These are phyloP conservation scores for Sergeia podlipaevii DNA, from an alignment of 208 protist genomes.

Conservation along the genomic window DNA sequence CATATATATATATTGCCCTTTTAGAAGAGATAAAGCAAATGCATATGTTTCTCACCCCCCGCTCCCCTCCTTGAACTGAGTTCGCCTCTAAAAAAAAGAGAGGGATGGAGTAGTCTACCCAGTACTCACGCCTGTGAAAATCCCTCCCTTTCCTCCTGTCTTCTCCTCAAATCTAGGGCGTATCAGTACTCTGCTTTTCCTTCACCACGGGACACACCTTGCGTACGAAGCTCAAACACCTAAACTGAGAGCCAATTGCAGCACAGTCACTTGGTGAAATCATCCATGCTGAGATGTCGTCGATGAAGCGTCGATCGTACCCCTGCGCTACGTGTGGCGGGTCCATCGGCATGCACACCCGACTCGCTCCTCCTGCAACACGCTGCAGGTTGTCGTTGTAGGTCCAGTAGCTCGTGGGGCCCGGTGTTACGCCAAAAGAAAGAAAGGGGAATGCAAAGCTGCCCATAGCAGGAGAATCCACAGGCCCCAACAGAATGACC, in stretches of 20 bases:
- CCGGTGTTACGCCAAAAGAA: slow-evolving; percentile 63
- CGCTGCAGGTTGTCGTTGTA: slow-evolving; percentile 70
- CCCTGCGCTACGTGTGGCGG: slow-evolving; percentile 61
- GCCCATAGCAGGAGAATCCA: slow-evolving; percentile 74
- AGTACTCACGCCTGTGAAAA: not conserved
- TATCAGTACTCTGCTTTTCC: not conserved
- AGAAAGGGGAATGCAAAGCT: slow-evolving; percentile 69
- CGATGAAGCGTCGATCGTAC: slow-evolving; percentile 46
- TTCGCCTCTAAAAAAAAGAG: not conserved
- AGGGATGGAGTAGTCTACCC: not conserved
- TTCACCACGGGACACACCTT: slow-evolving; percentile 35
- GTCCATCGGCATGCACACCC: slow-evolving; percentile 64
- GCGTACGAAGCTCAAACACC: slow-evolving; percentile 50
- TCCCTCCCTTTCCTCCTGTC: not conserved
- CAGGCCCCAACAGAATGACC: slow-evolving; percentile 49
- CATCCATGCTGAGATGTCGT: slow-evolving; percentile 56
- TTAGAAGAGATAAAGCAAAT: too few species aligned
- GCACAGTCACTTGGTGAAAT: slow-evolving; percentile 56
- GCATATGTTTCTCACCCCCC: too few species aligned
- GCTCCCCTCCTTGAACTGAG: too few species aligned
- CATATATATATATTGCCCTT: too few species aligned
- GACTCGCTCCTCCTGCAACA: slow-evolving; percentile 26
- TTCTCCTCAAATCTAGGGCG: not conserved
- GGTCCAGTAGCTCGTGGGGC: slow-evolving; percentile 62
- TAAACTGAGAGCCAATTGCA: slow-evolving; percentile 36